Conservation (phyloP, 78 protist species). For the Dictyostelium intermedium region DNA sequence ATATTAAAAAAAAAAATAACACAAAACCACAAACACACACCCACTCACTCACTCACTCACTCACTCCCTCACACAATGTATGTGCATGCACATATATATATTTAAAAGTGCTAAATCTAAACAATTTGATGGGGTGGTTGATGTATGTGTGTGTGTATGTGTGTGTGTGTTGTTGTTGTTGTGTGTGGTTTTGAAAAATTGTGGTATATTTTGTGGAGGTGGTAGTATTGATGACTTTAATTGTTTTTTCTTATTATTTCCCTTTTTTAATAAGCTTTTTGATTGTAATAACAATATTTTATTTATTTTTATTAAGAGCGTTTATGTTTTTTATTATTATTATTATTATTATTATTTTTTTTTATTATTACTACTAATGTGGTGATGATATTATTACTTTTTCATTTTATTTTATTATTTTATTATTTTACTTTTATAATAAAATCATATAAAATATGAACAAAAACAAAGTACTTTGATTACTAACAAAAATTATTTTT, state of each 20-base stretch:
- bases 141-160: not conserved
- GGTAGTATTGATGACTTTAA: not conserved
- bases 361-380: not conserved
- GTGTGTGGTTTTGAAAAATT: not conserved
- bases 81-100: not conserved
- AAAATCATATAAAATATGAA: not conserved
- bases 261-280: not conserved
- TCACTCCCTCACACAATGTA: not conserved
- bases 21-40: not conserved
- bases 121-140: not conserved
- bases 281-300: not conserved
- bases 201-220: not conserved
- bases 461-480: not conserved
- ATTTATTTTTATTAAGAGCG: not conserved
- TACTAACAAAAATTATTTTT: not conserved
- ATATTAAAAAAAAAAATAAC: not conserved
- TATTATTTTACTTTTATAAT: not conserved
- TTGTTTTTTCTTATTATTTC: not conserved
- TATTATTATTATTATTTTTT: not conserved
- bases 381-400: not conserved
- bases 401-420: not conserved
- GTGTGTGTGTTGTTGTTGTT: not conserved
- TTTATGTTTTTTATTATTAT: not conserved
- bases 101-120: not conserved
- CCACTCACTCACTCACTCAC: not conserved